Evolutionary conservation across 768 basidiomycete genomes (phyloP).

Genomic region (Hygrophorus pudorinus): DNA sequence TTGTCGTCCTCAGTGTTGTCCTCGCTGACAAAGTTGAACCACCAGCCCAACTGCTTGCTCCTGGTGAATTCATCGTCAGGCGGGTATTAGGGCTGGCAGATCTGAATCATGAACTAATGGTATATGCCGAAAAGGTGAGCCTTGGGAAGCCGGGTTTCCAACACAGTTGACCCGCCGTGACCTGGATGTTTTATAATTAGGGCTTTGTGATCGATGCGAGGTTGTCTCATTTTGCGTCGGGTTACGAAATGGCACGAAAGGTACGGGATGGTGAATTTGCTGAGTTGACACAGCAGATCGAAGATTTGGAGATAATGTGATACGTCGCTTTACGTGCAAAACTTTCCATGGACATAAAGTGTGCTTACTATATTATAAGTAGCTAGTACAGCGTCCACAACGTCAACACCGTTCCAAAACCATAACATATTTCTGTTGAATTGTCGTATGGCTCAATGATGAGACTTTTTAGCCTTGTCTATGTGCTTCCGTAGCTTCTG

Average conservation of each 20-base stretch:
- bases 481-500: slow-evolving; percentile 69
- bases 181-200: slow-evolving; percentile 19
- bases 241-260: slow-evolving; percentile 48
- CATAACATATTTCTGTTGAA: too few species aligned
- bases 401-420: too few species aligned
- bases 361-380: too few species aligned
- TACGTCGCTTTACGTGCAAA: background rate
- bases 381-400: too few species aligned
- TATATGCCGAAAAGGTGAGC: slow-evolving; percentile 48
- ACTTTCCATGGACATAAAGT: too few species aligned
- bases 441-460: slow-evolving; percentile 1
- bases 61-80: slow-evolving; percentile 78
- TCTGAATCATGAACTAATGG: slow-evolving; percentile 56
- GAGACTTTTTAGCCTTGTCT: slow-evolving; percentile 50
- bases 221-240: slow-evolving; percentile 65
- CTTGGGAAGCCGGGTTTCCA: background rate
- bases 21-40: slow-evolving; percentile 58
- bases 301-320: too few species aligned
- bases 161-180: background rate
- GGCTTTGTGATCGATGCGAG: slow-evolving; percentile 68
- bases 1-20: slow-evolving; percentile 61
- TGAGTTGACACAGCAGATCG: too few species aligned
- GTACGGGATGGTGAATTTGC: slow-evolving; percentile 19
- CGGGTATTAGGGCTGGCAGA: slow-evolving; percentile 60
- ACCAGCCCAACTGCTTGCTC: slow-evolving; percentile 69